Evolutionary conservation across 805 yeast species (phyloP), one percentile per base, ranked within the genome.

Genomic region (Spathaspora boniae): DNA sequence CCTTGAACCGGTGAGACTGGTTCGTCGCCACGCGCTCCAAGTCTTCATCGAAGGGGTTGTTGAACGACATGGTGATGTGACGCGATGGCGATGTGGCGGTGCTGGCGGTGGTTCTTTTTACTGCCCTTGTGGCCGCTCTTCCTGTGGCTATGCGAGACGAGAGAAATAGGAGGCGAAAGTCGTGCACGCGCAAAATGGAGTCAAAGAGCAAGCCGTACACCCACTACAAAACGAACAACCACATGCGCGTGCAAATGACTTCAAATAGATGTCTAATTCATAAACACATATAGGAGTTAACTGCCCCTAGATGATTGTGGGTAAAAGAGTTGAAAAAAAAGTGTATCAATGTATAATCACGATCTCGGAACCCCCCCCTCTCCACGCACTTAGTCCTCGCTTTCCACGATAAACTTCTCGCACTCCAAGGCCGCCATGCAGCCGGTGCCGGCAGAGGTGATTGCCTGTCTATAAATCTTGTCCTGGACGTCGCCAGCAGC

Each of bases 401-500:
- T 54, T 39, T 85, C 94, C 30, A 91, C 68, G 43, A 89, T 60
- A 62, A 74, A 84, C 61, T 78, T 82, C 70, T 89, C 97, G 56
- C 91, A 86, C 54, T 93, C 98, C 43, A 93, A 76, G 42, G 95
- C 98, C 53, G 98, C 98, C 97, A 89, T 91, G 75, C 98, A 93
- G 45, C 98, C 98, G 45, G 96, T 76, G 57, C 98, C 98, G n/a
- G 98, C 98, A 61, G 97, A 88, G 27, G 98, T 93, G 58, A 93
- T 87, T 40, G 98, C 98, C 72, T 93, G 98, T 80, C 98, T 86
- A 68, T 91, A 93, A 60, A 77, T 78, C 64, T 86, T 82, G 68
- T 93, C 98, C 68, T 93, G 98, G 39, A 93, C 98, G 58, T 93
- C 98, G 68, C 98, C 98, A 41, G 98, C 98, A 42, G 98, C 98